These are phyloP conservation scores for Eimeria maxima DNA, from an alignment of 169 alveolate species.

Conservation along the genomic window DNA sequence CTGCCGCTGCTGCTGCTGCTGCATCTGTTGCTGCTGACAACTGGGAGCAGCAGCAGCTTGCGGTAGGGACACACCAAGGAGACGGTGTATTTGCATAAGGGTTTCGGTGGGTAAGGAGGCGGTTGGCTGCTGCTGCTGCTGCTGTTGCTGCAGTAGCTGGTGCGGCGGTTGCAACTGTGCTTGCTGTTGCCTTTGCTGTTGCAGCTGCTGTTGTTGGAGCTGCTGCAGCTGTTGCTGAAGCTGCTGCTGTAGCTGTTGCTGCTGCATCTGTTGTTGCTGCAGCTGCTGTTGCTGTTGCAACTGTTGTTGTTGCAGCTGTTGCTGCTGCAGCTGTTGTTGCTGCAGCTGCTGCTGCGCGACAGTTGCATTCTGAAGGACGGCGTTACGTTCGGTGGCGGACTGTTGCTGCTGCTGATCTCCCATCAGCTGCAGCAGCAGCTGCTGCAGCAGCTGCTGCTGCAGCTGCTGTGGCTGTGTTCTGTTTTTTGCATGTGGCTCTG, in stretches of 20 bases:
- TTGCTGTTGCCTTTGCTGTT: neutral
- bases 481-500: slow-evolving; percentile 18
- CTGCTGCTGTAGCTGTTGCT: slow-evolving; percentile 42
- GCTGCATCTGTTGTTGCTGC: slow-evolving; percentile 38
- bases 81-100: slow-evolving; percentile 39
- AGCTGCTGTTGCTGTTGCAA: slow-evolving; percentile 9
- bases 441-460: slow-evolving; percentile 74
- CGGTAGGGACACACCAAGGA: slow-evolving; percentile 19
- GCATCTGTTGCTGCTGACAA: slow-evolving; percentile 30
- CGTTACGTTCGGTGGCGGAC: neutral
- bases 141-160: slow-evolving; percentile 40
- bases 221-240: neutral
- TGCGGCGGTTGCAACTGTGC: neutral
- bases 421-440: slow-evolving; percentile 48
- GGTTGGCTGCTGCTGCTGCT: slow-evolving; percentile 34
- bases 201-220: slow-evolving; percentile 9
- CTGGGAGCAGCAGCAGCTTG: slow-evolving; percentile 61
- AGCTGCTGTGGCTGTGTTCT: slow-evolving; percentile 38
- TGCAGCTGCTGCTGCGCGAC: slow-evolving; percentile 54
- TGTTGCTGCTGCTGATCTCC: slow-evolving; percentile 51
- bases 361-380: slow-evolving; percentile 10
- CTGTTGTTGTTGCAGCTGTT: slow-evolving; percentile 32
- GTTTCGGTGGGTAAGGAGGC: neutral
- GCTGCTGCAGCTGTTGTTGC: slow-evolving; percentile 37
- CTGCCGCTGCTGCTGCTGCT: slow-evolving; percentile 64